Evolutionary conservation across 805 yeast species (phyloP).

Genomic region (Pichia paraexigua): DNA sequence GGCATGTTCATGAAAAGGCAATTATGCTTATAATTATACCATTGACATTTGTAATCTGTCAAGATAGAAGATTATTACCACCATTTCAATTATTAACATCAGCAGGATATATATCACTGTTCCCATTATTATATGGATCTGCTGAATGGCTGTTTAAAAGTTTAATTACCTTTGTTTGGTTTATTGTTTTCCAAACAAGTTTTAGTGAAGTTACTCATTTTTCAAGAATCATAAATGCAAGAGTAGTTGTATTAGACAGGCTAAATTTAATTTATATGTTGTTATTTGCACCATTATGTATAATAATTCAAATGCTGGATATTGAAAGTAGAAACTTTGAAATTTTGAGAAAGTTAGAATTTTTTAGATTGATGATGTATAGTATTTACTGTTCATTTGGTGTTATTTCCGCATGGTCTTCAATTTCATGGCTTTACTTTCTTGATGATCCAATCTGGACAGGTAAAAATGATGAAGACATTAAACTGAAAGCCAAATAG

Average conservation of each 20-base stretch:
- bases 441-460: conserved; percentile 70
- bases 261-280: conserved; percentile 57
- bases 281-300: conserved; percentile 59
- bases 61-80: conserved; percentile 62
- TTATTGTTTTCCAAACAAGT: conserved; percentile 64
- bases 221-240: conserved; percentile 32
- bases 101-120: conserved; percentile 79
- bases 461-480: conserved; percentile 14
- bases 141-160: conserved; percentile 75
- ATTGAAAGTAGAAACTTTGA: conserved; percentile 47
- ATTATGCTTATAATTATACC: conserved; percentile 86
- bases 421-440: conserved; percentile 82
- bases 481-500: not conserved
- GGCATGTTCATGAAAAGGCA: conserved; percentile 99
- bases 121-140: conserved; percentile 77
- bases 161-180: conserved; percentile 77
- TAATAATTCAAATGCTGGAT: conserved; percentile 37
- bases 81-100: conserved; percentile 66
- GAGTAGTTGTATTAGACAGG: conserved; percentile 64
- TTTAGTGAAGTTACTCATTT: conserved; percentile 58
- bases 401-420: conserved; percentile 78
- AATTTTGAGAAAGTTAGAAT: conserved; percentile 54
- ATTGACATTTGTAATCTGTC: conserved; percentile 63
- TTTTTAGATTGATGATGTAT: conserved; percentile 69
- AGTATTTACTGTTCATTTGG: conserved; percentile 87